Evolutionary conservation across 371 early-diverging fungal species (phyloP).

Genomic region (Nematocida sp.): DNA sequence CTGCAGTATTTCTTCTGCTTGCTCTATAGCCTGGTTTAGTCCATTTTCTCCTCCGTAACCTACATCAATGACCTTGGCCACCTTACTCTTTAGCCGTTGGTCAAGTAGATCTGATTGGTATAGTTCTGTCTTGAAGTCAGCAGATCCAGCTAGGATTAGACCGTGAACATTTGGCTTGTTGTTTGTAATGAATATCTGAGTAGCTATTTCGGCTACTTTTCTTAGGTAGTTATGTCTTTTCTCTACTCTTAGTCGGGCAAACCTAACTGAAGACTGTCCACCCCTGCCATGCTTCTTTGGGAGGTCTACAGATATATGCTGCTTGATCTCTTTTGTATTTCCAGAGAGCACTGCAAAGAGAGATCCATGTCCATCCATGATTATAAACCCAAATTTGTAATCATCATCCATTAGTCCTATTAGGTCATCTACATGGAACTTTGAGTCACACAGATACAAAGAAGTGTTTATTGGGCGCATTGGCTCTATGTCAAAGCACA

Average conservation of each 20-base stretch:
- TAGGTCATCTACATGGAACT: conserved; percentile 90
- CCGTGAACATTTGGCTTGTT: conserved; percentile 85
- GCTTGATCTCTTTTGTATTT: conserved; percentile 86
- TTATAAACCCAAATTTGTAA: conserved; percentile 92
- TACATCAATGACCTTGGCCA: conserved; percentile 88
- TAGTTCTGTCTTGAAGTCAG: conserved; percentile 95
- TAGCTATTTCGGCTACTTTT: conserved; percentile 90
- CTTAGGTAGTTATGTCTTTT: conserved; percentile 96
- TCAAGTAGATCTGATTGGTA: conserved; percentile 85
- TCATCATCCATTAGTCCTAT: conserved; percentile 83
- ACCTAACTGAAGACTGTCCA: conserved; percentile 98
- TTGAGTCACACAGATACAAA: conserved; percentile 96
- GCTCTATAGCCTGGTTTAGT: conserved; percentile 94
- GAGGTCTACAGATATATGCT: conserved; percentile 84
- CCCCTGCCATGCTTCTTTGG: conserved; percentile 99
- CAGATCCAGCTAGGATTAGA: conserved; percentile 86
- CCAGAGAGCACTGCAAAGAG: conserved; percentile 93
- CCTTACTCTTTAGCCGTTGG: conserved; percentile 75
- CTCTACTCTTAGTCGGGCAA: conserved; percentile 93
- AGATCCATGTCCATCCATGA: conserved; percentile 96
- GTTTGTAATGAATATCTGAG: conserved; percentile 79
- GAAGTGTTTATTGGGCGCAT: conserved; percentile 98
- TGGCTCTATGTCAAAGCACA: conserved; percentile 95
- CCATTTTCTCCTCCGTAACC: conserved; percentile 98
- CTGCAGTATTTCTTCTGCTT: conserved; percentile 79